phyloP scores from a whole-genome alignment of 2,329 filamentous ascomycete species.

The Fusarium sp. region DNA sequence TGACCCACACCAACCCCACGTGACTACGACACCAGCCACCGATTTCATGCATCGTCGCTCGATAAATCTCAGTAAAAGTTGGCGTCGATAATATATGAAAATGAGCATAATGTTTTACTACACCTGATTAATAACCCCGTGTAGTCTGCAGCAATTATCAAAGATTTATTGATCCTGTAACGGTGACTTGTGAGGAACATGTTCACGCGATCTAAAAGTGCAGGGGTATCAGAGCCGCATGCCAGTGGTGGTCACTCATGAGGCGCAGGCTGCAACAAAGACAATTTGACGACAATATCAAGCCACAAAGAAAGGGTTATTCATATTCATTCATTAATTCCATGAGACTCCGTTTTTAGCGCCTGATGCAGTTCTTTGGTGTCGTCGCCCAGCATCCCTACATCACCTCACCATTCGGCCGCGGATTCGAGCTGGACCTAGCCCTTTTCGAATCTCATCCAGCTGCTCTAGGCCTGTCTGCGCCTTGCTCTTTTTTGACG shows the following conservation, averaged over 20 bases:
- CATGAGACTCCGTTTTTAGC: constrained; percentile 31
- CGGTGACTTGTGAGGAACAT: too few species aligned
- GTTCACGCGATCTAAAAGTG: too few species aligned
- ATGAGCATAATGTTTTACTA: too few species aligned
- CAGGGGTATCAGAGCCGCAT: too few species aligned
- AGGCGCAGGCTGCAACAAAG: too few species aligned
- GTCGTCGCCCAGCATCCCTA: constrained; percentile 1
- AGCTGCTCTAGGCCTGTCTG: constrained; percentile 89
- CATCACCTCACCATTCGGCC: constrained; percentile 41
- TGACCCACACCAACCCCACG: constrained; percentile 37
- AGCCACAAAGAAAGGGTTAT: constrained; percentile 12
- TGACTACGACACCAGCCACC: constrained; percentile 29
- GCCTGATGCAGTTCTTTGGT: constrained; percentile 7
- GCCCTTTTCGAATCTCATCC: constrained; percentile 86
- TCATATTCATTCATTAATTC: constrained; percentile 25
- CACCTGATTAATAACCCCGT: too few species aligned
- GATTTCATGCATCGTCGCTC: neutral
- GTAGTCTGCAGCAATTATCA: too few species aligned
- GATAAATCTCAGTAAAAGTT: too few species aligned
- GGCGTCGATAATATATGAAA: too few species aligned
- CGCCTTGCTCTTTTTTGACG: constrained; percentile 84
- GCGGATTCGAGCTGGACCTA: constrained; percentile 81
- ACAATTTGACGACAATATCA: too few species aligned
- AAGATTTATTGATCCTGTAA: too few species aligned
- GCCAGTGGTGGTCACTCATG: too few species aligned